A percentile compares a stretch with the other conserved stretches of the same genome.
These are phyloP conservation scores for Castanea mollissima DNA, from an alignment of 306 rosid genomes.

Conservation along the genomic window DNA sequence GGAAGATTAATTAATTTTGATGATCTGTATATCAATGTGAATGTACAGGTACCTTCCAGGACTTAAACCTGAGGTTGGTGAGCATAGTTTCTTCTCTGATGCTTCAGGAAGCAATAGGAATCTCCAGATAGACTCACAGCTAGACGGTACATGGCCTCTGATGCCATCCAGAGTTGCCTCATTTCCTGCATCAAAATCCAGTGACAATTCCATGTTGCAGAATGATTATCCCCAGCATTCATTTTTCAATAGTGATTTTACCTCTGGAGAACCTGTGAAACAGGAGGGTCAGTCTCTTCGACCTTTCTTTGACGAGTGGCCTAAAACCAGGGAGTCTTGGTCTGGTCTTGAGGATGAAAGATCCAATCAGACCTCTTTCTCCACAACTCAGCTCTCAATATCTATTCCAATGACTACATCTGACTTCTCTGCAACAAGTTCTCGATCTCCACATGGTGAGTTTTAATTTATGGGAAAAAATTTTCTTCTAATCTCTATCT, in stretches of 20 bases:
- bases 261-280: slow-evolving; percentile 28
- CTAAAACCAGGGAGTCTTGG: slow-evolving; percentile 46
- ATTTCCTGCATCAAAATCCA: slow-evolving; percentile 25
- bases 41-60: slow-evolving; percentile 42
- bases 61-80: slow-evolving; percentile 40
- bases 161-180: slow-evolving; percentile 34
- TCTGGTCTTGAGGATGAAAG: slow-evolving; percentile 47
- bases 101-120: slow-evolving; percentile 40
- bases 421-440: slow-evolving; percentile 37
- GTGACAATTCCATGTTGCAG: slow-evolving; percentile 27
- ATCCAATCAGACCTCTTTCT: slow-evolving; percentile 45
- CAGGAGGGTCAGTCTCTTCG: slow-evolving; percentile 48
- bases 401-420: slow-evolving; percentile 45
- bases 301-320: slow-evolving; percentile 52
- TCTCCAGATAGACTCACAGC: slow-evolving; percentile 31
- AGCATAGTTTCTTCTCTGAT: slow-evolving; percentile 42
- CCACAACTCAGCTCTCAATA: slow-evolving; percentile 51
- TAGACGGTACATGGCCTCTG: slow-evolving; percentile 38
- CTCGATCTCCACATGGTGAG: slow-evolving; percentile 43
- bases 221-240: slow-evolving; percentile 30
- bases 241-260: slow-evolving; percentile 26
- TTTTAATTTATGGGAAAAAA: background rate
- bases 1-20: background rate
- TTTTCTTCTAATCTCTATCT: background rate
- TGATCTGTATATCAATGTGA: background rate